These are phyloP conservation scores for Cryptococcus sp. DNA, from an alignment of 1,284 basidiomycete genomes.

Conservation along the genomic window DNA sequence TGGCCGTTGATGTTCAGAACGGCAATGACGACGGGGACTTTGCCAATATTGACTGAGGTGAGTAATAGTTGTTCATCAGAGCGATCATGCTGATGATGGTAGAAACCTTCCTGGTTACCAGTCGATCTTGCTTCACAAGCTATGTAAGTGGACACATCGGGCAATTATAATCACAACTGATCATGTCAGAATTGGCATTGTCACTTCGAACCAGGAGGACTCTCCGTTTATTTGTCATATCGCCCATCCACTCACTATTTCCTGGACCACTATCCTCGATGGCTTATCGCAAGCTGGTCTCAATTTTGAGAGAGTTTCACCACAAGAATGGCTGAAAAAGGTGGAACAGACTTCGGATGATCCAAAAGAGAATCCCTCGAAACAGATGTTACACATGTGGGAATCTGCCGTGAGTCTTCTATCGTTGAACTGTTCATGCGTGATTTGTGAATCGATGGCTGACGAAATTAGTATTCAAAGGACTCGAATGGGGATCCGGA, in stretches of 20 bases:
- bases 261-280: conserved; percentile 27
- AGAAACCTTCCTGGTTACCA: conserved; percentile 46
- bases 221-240: conserved; percentile 24
- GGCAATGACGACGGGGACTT: conserved; percentile 28
- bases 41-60: conserved; percentile 41
- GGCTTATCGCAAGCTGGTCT: conserved; percentile 25
- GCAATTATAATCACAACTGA: too few relatives aligned
- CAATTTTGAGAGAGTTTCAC: conserved; percentile 21
- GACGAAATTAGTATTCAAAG: conserved; percentile 11
- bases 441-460: too few relatives aligned
- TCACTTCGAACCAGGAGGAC: conserved; percentile 3
- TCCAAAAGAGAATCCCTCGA: conserved; percentile 19
- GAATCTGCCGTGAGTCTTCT: conserved; percentile 21
- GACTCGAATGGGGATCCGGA: not conserved
- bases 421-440: not conserved
- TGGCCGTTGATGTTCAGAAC: conserved; percentile 44
- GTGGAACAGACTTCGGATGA: conserved; percentile 19
- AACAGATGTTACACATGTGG: conserved; percentile 32
- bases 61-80: not conserved
- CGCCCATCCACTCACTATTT: conserved; percentile 19
- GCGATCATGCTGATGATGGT: not conserved
- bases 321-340: conserved; percentile 34
- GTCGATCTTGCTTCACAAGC: conserved; percentile 44
- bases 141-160: conserved; percentile 19
- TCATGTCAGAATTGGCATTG: conserved; percentile 30